Conservation (phyloP, 2,329 filamentous ascomycete species). For the Colletotrichum nymphaeae region DNA sequence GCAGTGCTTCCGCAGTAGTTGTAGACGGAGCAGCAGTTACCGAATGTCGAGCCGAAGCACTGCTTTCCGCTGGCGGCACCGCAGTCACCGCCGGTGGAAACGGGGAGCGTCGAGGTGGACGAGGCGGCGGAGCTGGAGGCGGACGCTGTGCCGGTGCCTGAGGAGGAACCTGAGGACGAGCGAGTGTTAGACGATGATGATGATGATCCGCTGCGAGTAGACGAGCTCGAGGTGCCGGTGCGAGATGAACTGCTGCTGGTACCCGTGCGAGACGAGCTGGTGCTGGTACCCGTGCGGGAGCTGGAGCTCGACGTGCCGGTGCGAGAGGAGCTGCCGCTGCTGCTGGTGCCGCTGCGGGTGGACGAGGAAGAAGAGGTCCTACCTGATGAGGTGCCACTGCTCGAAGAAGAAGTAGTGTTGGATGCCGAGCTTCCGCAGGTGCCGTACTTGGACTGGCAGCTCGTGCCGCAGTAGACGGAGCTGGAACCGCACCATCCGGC, state of each 20-base stretch:
- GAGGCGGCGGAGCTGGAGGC: not conserved
- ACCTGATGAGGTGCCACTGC: not conserved
- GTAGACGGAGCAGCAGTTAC: constrained; percentile 43
- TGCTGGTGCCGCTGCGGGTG: not conserved
- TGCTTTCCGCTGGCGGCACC: constrained; percentile 1
- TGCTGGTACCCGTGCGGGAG: not conserved
- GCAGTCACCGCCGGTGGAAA: constrained; percentile 15
- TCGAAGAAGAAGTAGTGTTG: not conserved
- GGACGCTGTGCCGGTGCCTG: not conserved
- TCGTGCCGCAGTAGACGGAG: constrained; percentile 35
- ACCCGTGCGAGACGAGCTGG: not conserved
- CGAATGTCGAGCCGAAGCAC: constrained; percentile 22
- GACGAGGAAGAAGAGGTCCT: constrained; percentile 11
- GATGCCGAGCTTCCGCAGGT: constrained; percentile 23
- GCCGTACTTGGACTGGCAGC: constrained; percentile 36
- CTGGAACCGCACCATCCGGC: constrained; percentile 51
- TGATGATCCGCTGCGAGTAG: not conserved
- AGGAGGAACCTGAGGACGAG: not conserved
- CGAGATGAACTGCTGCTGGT: not conserved
- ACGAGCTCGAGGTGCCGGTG: not conserved
- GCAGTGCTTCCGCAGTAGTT: constrained; percentile 47
- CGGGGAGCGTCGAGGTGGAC: not conserved
- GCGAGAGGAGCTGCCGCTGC: not conserved
- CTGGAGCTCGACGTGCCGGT: not conserved
- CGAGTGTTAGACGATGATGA: not conserved